Base-by-base conservation (phyloP, 495 filamentous ascomycete genomes). In the Clavariopsis aquatica region DNA sequence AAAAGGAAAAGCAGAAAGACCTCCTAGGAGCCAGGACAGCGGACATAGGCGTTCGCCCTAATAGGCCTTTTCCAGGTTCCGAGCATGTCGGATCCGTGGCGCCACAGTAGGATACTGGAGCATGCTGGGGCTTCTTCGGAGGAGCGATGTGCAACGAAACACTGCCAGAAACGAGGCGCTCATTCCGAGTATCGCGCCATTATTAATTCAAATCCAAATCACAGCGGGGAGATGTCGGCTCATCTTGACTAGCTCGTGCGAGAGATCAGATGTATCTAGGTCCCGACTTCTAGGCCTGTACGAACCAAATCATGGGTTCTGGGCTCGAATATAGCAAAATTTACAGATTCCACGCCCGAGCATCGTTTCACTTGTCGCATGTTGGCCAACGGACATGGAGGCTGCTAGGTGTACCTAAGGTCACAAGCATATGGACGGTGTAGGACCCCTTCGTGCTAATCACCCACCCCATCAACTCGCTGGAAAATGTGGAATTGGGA, bases 181-280 rank as follows among this genome's bases (percentile, higher is more conserved):
- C 3, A 23, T 9, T 43, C 2, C 10, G 36, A 29, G 20, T 49
- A 36, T 64, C 51, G 57, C 51, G 41, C 38, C 60, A 64, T 57
- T 22, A 23, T 49, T 56, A 31, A 52, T 47, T 64, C 15, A 2
- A 6, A 41, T 41, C 3, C 15, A 64, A 26, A 20, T 23, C 38
- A 43, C 3, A 3, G n/a, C 5, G 5, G 45, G n/a, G 8, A 64
- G 26, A 41, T 51, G 60, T 41, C 31, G 49, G 22, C 17, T 41
- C 8, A 31, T 26, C 46, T 43, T 23, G 46, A 24, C 47, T 62
- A 26, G 47, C 27, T 52, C n/a, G 19, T 29, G 12, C 12, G 1
- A 59, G 19, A 6, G 23, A 6, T 31, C 9, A 22, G 47, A 8
- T 22, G 6, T 51, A 43, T n/a, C 3, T 43, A n/a, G 5, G 31